Percentiles rank a stretch among this genome's conserved stretches.
Conservation (phyloP, 768 basidiomycete genomes). For the Boletus edulis region DNA sequence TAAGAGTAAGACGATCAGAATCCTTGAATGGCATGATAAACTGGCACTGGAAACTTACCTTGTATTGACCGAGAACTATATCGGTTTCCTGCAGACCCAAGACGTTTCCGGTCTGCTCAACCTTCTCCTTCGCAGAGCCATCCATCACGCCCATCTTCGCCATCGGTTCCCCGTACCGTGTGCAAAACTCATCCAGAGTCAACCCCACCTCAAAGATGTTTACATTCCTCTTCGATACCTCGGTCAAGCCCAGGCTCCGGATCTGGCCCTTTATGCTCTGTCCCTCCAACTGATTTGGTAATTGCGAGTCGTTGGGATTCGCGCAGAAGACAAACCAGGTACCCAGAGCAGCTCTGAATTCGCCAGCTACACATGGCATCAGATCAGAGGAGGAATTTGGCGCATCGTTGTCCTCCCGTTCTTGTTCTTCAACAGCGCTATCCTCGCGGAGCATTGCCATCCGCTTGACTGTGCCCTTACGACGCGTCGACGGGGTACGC, state of each 20-base stretch:
- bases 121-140: conserved; percentile 55
- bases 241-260: conserved; percentile 71
- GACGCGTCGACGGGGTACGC: conserved; percentile 85
- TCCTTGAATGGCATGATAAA: background rate
- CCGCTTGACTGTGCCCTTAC: conserved; percentile 72
- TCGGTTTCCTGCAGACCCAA: conserved; percentile 65
- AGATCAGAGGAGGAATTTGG: conserved; percentile 30
- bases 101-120: conserved; percentile 55
- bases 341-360: conserved; percentile 43
- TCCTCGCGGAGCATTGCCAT: conserved; percentile 36
- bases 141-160: conserved; percentile 53
- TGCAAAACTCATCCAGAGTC: conserved; percentile 82
- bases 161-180: conserved; percentile 74
- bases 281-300: conserved; percentile 93
- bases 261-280: conserved; percentile 92
- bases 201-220: conserved; percentile 82
- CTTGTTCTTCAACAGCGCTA: conserved; percentile 38
- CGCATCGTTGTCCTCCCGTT: conserved; percentile 45
- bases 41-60: conserved; percentile 48
- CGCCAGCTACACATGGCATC: conserved; percentile 75
- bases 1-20: conserved; percentile 1
- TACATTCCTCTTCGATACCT: conserved; percentile 66
- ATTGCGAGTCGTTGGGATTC: conserved; percentile 92
- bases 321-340: conserved; percentile 93
- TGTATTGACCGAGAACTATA: conserved; percentile 77